Base-by-base conservation (phyloP, 441 rosid species). In the Corymbia citriodora region DNA sequence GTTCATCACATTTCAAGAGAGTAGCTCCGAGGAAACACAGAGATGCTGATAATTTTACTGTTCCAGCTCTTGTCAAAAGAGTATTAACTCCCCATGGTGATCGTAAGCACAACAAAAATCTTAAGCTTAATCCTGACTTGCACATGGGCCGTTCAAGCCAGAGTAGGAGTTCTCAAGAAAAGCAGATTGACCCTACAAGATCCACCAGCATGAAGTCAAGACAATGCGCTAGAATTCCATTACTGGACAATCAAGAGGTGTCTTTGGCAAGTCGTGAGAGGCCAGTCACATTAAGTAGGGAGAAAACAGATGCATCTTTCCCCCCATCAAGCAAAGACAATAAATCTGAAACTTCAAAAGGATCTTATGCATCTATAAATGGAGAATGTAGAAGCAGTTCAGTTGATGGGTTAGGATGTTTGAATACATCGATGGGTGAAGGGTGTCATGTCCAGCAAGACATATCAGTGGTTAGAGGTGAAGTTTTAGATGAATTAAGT, bases 71-170 rank as follows among this genome's bases (percentile, higher is more conserved):
- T 90, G 86, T 74, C 74, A 88, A 54, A 55, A 91, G 93, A 23
- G 95, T 91, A 89, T 81, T 88, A 27, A 88, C 89, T 87, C 89
- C 50, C 55, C 70, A 89, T 87, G 87, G 91, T 89, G 90, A 81
- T 92, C 79, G 74, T 65, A 92, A 89, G 88, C 91, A 40, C 36
- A 61, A 29, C 55, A 90, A 92, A 87, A 93, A 90, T 54, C 59
- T 8, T 59, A 90, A 90, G 88, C 89, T 87, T 52, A 81, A 86
- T 88, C 94, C 94, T 90, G 90, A 74, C 87, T 91, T 92, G 89
- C 90, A 92, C 90, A 90, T 91, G 93, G 91, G 88, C 90, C 81
- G 89, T 86, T 90, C 96, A 10, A 88, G 91, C 90, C 95, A 90
- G 63, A 91, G 93, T 91, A 91, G 91, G 89, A 92, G 88, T 89